Base-by-base conservation (phyloP, 163 green algal genomes). In the Scenedesmus sp. region DNA sequence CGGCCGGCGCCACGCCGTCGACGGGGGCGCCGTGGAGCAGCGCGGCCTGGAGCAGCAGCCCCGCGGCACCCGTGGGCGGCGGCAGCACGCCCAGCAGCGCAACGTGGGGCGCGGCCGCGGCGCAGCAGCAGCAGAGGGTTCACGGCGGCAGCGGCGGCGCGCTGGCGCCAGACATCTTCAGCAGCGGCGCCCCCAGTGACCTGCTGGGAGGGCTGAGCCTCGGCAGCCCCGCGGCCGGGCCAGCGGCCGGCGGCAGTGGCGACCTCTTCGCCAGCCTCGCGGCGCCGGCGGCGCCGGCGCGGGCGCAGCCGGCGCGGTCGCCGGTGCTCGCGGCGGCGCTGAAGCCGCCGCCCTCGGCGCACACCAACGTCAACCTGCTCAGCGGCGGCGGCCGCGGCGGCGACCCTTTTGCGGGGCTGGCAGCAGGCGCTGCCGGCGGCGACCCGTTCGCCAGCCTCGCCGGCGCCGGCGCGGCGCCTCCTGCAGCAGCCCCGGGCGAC, bases 151-250 rank as follows among this genome's bases (percentile, higher is more conserved):
- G 57, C 57, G 56, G 42, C 18, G 65, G 65, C 28, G 62, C 51
- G 42, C 71, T 58, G 51, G 71, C 71, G 13, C 58, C 71, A 28
- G 71, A 80, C 33, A 72, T 80, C 26, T 80, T 80, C 58, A 80
- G 71, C 58, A 63, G 42, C 33, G 31, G 39, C 11, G 2, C 39
- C 6, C 39, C 39, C 6, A 10, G 36, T 65, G 67, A 26, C 33
- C 24, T 66, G 47, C 24, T 76, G 45, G 60, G 47, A 20, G 73
- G 47, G 2, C 28, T 78, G 2, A 53, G 47, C 51, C 7, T 65
- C 2, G 24, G 45, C 39, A 70, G 56, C 56, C 24, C 33, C 47
- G 60, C 48, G 44, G 60, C n/a, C 47, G 20, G 24, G 47, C 6
- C 31, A 47, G 45, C 36, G 45, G 34, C 33, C 5, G 62, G 18